These are phyloP conservation scores for Avena sativa DNA, from an alignment of 176 grass and related monocot genomes.

Conservation along the genomic window DNA sequence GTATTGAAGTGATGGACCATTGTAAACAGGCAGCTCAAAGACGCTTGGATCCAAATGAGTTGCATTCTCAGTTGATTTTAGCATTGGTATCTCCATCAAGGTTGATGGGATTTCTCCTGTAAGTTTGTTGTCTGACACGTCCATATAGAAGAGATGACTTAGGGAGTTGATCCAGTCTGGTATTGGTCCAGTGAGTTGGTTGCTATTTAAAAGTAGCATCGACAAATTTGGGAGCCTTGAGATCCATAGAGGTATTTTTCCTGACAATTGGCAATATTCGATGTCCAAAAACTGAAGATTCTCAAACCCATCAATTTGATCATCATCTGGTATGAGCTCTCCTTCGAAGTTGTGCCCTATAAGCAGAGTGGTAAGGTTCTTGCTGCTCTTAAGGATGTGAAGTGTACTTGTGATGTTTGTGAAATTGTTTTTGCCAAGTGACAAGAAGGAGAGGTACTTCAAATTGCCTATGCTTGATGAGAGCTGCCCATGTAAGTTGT, in stretches of 20 bases:
- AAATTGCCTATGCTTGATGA: constrained; percentile 17
- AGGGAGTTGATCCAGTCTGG: constrained; percentile 39
- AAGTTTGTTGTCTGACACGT: constrained; percentile 4
- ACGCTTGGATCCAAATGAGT: too few species aligned
- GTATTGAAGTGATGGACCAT: too few species aligned
- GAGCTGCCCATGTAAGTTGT: background rate
- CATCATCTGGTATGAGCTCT: constrained; percentile 39
- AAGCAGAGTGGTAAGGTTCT: constrained; percentile 36
- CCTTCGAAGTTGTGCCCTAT: background rate
- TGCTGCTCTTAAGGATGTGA: constrained; percentile 25
- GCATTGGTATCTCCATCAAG: too few species aligned
- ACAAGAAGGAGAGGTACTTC: constrained; percentile 32
- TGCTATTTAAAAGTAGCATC: background rate
- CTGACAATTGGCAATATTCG: background rate
- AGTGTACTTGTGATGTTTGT: constrained; percentile 33
- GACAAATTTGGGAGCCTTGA: too few species aligned
- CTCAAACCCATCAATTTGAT: constrained; percentile 11
- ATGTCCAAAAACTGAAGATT: constrained; percentile 30
- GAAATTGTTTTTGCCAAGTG: background rate
- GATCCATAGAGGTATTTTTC: constrained; percentile 16
- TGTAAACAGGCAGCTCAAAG: too few species aligned
- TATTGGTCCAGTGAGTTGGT: constrained; percentile 35
- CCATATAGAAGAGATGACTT: constrained; percentile 14
- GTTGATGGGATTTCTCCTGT: background rate
- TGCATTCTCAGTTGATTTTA: too few species aligned